phyloP scores from a whole-genome alignment of 2,329 filamentous ascomycete species.

The Amphichorda felina region DNA sequence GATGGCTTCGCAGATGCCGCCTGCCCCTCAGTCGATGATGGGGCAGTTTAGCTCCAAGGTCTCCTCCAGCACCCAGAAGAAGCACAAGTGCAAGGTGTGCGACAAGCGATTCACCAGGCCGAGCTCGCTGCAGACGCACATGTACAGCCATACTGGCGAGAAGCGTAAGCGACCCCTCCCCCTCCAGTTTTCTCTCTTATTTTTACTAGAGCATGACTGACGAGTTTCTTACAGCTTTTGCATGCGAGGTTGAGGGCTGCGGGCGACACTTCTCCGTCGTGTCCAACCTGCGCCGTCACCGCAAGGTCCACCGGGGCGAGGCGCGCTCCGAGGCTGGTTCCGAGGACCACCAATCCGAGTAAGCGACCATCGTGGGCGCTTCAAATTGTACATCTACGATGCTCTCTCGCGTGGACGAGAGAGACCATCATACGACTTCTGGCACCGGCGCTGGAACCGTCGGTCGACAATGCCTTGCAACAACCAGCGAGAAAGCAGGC shows the following conservation, averaged over 20 bases:
- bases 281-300: constrained; percentile 85
- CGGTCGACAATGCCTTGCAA: no score
- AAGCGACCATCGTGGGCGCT: constrained; percentile 8
- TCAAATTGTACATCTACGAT: constrained; percentile 1
- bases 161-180: constrained; percentile 61
- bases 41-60: constrained; percentile 95
- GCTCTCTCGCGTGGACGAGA: not conserved
- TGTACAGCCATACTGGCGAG: constrained; percentile 97
- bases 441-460: not conserved
- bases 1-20: constrained; percentile 53
- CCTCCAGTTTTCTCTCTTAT: no score
- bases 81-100: constrained; percentile 98
- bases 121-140: constrained; percentile 90
- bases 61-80: constrained; percentile 92
- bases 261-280: constrained; percentile 95
- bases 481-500: no score
- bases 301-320: constrained; percentile 81
- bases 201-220: not conserved
- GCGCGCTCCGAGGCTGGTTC: constrained; percentile 50
- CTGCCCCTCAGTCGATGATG: constrained; percentile 96
- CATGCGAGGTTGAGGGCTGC: constrained; percentile 88
- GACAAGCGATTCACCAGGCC: constrained; percentile 95
- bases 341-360: constrained; percentile 51
- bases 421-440: not conserved
- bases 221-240: constrained; percentile 56